Percentiles rank a stretch among this genome's conserved stretches.
Evolutionary conservation across 768 basidiomycete genomes (phyloP).

Genomic region (Tubosaeta sp.): DNA sequence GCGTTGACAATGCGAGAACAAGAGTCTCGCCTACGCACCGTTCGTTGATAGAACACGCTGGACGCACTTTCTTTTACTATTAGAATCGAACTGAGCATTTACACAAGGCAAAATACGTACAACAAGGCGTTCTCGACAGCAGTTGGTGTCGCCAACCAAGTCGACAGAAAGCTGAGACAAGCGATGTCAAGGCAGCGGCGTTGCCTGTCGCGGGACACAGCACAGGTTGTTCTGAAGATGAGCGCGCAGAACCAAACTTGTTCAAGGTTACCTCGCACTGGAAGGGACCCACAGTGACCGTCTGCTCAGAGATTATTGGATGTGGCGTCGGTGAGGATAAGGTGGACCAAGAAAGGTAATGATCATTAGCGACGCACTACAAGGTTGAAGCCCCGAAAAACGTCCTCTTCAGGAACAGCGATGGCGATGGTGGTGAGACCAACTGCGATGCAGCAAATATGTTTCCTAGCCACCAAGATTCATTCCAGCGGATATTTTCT

Average conservation of each 20-base stretch:
- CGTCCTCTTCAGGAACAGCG: constrained; percentile 10
- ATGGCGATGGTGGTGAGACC: not conserved
- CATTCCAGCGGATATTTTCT: not conserved
- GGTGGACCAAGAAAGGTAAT: constrained; percentile 13
- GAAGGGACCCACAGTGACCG: not conserved
- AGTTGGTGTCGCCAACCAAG: not conserved
- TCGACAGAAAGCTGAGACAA: constrained; percentile 2
- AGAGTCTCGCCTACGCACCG: too few species aligned
- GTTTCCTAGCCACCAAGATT: not conserved
- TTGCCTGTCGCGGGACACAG: not conserved
- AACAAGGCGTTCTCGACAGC: not conserved
- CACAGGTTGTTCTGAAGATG: not conserved
- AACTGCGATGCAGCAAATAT: not conserved
- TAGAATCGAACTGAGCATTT: too few species aligned
- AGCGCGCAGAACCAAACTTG: not conserved
- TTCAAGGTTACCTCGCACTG: constrained; percentile 6
- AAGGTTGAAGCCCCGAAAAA: constrained; percentile 20
- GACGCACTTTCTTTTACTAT: too few species aligned
- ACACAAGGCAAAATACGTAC: not conserved
- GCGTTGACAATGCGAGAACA: too few species aligned
- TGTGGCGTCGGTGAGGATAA: constrained; percentile 10
- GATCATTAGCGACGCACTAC: constrained; percentile 10
- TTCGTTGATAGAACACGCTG: too few species aligned
- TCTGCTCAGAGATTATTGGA: not conserved
- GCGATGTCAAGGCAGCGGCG: constrained; percentile 7